Conservation (phyloP, 2,329 filamentous ascomycete species). For the Aspergillus ruber region DNA sequence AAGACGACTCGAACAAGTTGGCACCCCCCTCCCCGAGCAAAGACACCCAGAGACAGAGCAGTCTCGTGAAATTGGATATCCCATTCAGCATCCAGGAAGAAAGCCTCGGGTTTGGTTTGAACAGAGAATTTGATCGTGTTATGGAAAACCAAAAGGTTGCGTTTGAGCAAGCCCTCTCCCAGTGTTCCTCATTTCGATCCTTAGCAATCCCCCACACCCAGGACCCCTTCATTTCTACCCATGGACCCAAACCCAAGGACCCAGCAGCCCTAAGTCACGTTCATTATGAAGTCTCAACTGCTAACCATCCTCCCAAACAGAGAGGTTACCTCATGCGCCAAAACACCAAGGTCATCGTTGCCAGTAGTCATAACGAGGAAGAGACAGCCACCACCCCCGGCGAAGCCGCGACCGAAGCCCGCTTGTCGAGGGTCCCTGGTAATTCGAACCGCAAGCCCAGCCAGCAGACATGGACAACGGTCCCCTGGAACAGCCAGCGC, state of each 20-base stretch:
- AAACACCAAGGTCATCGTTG: slow-evolving; percentile 93
- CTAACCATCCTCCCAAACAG: slow-evolving; percentile 67
- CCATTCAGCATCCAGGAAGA: slow-evolving; percentile 65
- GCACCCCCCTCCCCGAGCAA: slow-evolving; percentile 20
- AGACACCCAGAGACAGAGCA: slow-evolving; percentile 55
- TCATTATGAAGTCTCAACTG: slow-evolving; percentile 36
- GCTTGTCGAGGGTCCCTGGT: slow-evolving; percentile 54
- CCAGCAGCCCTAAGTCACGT: slow-evolving; percentile 3
- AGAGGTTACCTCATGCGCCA: slow-evolving; percentile 98
- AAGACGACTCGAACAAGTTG: slow-evolving; percentile 11
- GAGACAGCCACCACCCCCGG: slow-evolving; percentile 32
- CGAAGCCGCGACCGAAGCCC: slow-evolving; percentile 21
- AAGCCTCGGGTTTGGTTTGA: slow-evolving; percentile 70
- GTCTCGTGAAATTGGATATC: slow-evolving; percentile 75
- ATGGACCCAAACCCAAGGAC: slow-evolving; percentile 15
- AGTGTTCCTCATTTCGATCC: slow-evolving; percentile 19
- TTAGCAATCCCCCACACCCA: slow-evolving; percentile 7
- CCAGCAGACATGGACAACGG: slow-evolving; percentile 89
- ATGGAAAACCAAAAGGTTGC: slow-evolving; percentile 96
- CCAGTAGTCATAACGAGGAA: slow-evolving; percentile 66
- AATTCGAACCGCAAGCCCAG: slow-evolving; percentile 72
- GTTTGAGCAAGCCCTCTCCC: slow-evolving; percentile 44
- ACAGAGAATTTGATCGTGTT: slow-evolving; percentile 88
- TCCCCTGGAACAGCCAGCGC: slow-evolving; percentile 85
- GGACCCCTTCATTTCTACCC: slow-evolving; percentile 1